Conservation (phyloP, 768 basidiomycete species). For the Suillus ampliporus region DNA sequence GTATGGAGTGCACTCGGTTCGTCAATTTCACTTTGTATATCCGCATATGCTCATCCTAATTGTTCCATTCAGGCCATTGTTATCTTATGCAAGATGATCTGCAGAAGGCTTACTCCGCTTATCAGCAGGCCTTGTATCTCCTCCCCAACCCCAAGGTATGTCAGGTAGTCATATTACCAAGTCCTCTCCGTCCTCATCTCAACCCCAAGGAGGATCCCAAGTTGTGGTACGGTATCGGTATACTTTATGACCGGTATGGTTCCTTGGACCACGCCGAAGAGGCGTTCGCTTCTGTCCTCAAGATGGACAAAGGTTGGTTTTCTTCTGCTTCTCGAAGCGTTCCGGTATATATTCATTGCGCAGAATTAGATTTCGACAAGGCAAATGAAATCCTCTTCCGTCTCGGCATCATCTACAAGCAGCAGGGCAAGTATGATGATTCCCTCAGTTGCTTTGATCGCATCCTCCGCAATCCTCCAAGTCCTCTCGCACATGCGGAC, state of each 20-base stretch:
- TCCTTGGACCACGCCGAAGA: slow-evolving; percentile 99
- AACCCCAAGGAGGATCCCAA: slow-evolving; percentile 85
- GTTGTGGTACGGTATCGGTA: slow-evolving; percentile 99
- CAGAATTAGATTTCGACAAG: slow-evolving; percentile 87
- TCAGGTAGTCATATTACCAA: slow-evolving; percentile 9
- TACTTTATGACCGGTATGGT: slow-evolving; percentile 97
- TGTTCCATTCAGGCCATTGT: slow-evolving; percentile 74
- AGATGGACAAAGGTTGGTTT: slow-evolving; percentile 91
- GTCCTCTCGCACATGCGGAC: slow-evolving; percentile 94
- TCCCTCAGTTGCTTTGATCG: slow-evolving; percentile 93
- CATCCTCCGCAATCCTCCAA: slow-evolving; percentile 94
- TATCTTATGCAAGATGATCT: slow-evolving; percentile 99
- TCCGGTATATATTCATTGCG: slow-evolving; percentile 34
- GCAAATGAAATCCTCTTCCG: slow-evolving; percentile 98
- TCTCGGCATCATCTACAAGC: slow-evolving; percentile 99
- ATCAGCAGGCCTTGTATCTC: slow-evolving; percentile 96
- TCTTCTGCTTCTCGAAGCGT: not conserved
- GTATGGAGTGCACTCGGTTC: slow-evolving; percentile 95
- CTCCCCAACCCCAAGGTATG: slow-evolving; percentile 92
- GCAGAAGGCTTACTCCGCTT: slow-evolving; percentile 97
- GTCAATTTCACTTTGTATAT: slow-evolving; percentile 31
- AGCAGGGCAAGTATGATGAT: slow-evolving; percentile 92
- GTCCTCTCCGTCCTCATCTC: slow-evolving; percentile 16
- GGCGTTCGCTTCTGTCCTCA: slow-evolving; percentile 93
- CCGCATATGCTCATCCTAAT: slow-evolving; percentile 19